These are phyloP conservation scores for Raphanus raphanistrum DNA, from an alignment of 345 rosid species.

Conservation along the genomic window DNA sequence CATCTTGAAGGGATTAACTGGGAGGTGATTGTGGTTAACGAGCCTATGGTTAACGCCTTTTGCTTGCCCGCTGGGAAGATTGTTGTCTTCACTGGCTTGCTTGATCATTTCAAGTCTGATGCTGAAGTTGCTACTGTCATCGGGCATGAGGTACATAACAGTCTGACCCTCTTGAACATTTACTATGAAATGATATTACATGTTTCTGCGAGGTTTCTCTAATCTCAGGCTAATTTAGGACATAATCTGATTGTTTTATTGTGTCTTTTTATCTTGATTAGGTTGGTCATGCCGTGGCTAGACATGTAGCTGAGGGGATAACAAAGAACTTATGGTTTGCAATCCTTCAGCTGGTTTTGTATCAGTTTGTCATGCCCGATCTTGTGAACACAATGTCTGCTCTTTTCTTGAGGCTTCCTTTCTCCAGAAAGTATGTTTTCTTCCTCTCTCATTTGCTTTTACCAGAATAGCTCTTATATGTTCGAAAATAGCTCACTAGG, in stretches of 20 bases:
- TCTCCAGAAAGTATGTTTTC: conserved; percentile 71
- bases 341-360: conserved; percentile 65
- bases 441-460: not conserved
- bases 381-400: conserved; percentile 70
- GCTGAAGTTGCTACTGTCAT: conserved; percentile 88
- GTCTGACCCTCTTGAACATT: not conserved
- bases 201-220: not conserved
- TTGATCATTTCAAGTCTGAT: conserved; percentile 70
- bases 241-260: conserved; percentile 2
- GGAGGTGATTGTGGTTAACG: conserved; percentile 88
- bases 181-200: not conserved
- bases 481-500: not conserved
- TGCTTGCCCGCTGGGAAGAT: conserved; percentile 93
- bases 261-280: conserved; percentile 33
- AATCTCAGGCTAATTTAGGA: not conserved
- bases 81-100: conserved; percentile 83
- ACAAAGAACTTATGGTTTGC: conserved; percentile 82
- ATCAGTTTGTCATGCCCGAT: conserved; percentile 79
- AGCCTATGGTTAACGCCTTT: conserved; percentile 74
- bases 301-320: conserved; percentile 73
- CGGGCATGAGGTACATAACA: conserved; percentile 75
- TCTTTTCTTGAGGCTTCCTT: conserved; percentile 82
- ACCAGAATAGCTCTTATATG: not conserved
- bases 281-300: conserved; percentile 93
- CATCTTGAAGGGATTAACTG: conserved; percentile 86